phyloP scores from a whole-genome alignment of 306 rosid species.

The Hylodesmum podocarpum region DNA sequence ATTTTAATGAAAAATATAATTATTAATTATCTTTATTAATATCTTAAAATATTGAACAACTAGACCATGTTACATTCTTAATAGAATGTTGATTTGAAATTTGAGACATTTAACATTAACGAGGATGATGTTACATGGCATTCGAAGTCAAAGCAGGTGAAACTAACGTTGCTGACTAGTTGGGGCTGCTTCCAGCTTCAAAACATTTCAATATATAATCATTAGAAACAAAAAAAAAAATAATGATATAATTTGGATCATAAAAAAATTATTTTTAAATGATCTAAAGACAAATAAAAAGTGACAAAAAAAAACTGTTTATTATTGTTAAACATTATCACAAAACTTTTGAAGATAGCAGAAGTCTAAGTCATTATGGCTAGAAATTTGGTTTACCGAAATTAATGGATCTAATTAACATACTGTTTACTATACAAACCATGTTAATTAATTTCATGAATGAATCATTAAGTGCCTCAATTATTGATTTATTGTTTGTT shows the following conservation, averaged over 20 bases:
- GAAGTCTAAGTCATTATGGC: slow-evolving; percentile 18
- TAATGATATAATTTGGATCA: background rate
- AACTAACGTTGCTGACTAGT: background rate
- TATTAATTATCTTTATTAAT: no score
- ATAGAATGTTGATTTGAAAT: background rate
- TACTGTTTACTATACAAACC: background rate
- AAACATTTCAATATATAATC: background rate
- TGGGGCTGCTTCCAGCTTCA: background rate
- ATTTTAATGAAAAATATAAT: no score
- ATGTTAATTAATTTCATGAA: slow-evolving; percentile 8
- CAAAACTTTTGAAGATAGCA: background rate
- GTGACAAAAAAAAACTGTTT: background rate
- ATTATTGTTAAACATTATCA: background rate
- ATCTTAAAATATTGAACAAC: background rate
- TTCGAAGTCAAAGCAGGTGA: background rate
- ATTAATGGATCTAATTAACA: slow-evolving; percentile 21
- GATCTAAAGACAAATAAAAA: background rate
- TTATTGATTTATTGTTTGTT: slow-evolving; percentile 18
- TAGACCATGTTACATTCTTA: background rate
- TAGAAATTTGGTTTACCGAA: slow-evolving; percentile 17
- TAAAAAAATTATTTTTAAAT: background rate
- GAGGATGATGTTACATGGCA: background rate
- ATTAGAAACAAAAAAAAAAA: background rate
- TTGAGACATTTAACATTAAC: background rate
- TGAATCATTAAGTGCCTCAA: slow-evolving; percentile 32